phyloP scores from a whole-genome alignment of 129 eudicot species.

The Artemisia argyi region DNA sequence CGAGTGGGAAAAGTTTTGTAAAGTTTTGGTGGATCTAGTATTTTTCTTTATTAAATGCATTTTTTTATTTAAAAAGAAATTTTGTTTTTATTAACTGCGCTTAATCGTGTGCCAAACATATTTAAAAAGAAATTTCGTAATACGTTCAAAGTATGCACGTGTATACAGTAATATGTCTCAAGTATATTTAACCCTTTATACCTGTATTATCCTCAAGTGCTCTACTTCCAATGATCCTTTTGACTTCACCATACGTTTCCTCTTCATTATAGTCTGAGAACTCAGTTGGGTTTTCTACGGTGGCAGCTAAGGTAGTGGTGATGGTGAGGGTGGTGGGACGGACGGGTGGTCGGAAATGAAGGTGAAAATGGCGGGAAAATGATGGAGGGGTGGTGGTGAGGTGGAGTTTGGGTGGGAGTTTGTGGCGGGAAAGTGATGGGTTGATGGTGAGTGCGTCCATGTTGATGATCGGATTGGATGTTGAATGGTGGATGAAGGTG shows the following conservation, averaged over 20 bases:
- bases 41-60: too few species aligned
- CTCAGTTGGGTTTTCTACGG: constrained; percentile 46
- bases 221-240: constrained; percentile 76
- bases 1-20: too few species aligned
- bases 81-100: too few species aligned
- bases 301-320: constrained; percentile 32
- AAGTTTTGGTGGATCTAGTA: too few species aligned
- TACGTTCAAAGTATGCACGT: too few species aligned
- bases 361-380: constrained; percentile 28
- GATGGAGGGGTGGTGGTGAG: constrained; percentile 34
- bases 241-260: constrained; percentile 85
- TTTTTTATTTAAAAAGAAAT: too few species aligned
- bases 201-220: constrained; percentile 41
- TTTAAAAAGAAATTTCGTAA: too few species aligned
- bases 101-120: too few species aligned
- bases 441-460: constrained; percentile 56
- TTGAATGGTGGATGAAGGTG: constrained; percentile 12
- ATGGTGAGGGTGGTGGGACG: constrained; percentile 33
- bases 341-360: constrained; percentile 22
- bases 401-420: constrained; percentile 38
- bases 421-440: constrained; percentile 56
- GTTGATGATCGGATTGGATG: background rate
- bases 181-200: constrained; percentile 38
- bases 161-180: too few species aligned
- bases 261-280: constrained; percentile 63